Conservation (phyloP, 1,139 yeast genomes). For the Blastobotrys illinoisensis region DNA sequence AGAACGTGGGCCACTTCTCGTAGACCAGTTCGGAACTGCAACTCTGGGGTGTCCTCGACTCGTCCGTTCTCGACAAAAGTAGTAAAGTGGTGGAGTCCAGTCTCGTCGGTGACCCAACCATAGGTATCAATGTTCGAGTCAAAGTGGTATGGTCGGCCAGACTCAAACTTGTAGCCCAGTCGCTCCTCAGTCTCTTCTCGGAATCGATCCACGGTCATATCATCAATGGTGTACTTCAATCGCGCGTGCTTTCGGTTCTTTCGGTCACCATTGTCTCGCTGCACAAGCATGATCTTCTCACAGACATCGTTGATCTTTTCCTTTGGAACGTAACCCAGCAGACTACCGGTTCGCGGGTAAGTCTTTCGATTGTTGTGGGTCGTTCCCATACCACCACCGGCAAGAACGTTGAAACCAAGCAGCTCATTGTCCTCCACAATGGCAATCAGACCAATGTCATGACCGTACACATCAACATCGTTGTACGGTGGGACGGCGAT, state of each 20-base stretch:
- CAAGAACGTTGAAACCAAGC: conserved; percentile 78
- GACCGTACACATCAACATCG: conserved; percentile 95
- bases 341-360: conserved; percentile 89
- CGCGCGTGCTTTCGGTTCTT: conserved; percentile 96
- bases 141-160: conserved; percentile 66
- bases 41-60: conserved; percentile 85
- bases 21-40: conserved; percentile 87
- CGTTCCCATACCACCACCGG: conserved; percentile 99
- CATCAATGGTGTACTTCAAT: conserved; percentile 93
- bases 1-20: conserved; percentile 69
- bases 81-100: conserved; percentile 83
- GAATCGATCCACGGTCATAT: conserved; percentile 79
- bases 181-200: conserved; percentile 75
- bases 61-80: conserved; percentile 96
- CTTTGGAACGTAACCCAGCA: conserved; percentile 67
- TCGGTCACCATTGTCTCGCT: conserved; percentile 94
- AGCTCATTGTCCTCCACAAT: conserved; percentile 61
- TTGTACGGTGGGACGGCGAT: conserved; percentile 95
- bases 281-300: conserved; percentile 89
- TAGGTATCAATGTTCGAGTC: conserved; percentile 86
- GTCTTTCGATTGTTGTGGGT: conserved; percentile 97
- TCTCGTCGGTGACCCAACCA: conserved; percentile 92
- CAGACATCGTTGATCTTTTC: conserved; percentile 73
- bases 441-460: conserved; percentile 89
- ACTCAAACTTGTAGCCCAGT: conserved; percentile 70